Conservation (phyloP, 106 monocot species). For the Platanthera zijinensis region DNA sequence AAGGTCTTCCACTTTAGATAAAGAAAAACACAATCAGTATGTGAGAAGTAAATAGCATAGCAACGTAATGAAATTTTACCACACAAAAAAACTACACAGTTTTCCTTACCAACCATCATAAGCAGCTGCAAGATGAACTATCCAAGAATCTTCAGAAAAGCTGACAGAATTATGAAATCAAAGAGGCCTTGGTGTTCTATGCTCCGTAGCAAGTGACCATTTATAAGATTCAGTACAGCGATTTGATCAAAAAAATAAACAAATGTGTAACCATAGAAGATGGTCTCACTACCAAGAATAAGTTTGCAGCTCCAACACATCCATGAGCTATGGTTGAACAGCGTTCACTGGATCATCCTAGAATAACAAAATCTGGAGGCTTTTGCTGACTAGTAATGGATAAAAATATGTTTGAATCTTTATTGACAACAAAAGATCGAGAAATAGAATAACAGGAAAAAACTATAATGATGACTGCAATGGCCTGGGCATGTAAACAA, state of each 20-base stretch:
- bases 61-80: slow-evolving; percentile 5
- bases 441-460: neutral
- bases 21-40: neutral
- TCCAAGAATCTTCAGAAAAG: slow-evolving; percentile 36
- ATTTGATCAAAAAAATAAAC: slow-evolving; percentile 12
- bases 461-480: neutral
- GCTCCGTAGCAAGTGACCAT: slow-evolving; percentile 11
- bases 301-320: slow-evolving; percentile 5
- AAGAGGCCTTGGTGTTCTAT: slow-evolving; percentile 22
- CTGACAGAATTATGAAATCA: slow-evolving; percentile 36
- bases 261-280: slow-evolving; percentile 6
- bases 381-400: slow-evolving; percentile 10
- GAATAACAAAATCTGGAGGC: slow-evolving; percentile 4
- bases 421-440: neutral
- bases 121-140: slow-evolving; percentile 25
- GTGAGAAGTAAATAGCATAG: slow-evolving; percentile 3
- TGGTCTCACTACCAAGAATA: too few relatives aligned
- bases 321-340: slow-evolving; percentile 3
- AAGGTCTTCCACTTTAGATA: neutral
- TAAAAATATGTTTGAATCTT: slow-evolving; percentile 4
- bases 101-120: slow-evolving; percentile 53
- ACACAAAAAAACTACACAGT: slow-evolving; percentile 12
- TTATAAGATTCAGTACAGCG: neutral
- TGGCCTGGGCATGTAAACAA: neutral
- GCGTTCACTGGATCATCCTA: slow-evolving; percentile 9